Conservation (phyloP, 192 early-diverging fungal genomes). For the Umbelopsis vinacea region DNA sequence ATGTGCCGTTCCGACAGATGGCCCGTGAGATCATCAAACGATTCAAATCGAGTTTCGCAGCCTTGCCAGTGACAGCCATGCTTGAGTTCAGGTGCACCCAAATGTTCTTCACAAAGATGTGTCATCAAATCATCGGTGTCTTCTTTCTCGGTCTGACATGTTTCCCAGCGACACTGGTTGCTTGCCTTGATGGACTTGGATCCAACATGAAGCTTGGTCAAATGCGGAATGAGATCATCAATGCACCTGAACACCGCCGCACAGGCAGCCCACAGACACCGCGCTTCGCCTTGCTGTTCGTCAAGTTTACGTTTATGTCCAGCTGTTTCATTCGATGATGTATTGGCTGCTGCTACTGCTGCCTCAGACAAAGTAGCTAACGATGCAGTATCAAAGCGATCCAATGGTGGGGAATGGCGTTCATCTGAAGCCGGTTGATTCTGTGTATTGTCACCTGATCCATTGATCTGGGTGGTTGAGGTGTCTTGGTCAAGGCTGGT, state of each 20-base stretch:
- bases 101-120: slow-evolving; percentile 66
- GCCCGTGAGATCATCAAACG: slow-evolving; percentile 64
- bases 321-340: not conserved
- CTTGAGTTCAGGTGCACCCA: slow-evolving; percentile 42
- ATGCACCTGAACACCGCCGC: slow-evolving; percentile 51
- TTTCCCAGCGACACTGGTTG: slow-evolving; percentile 63
- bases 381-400: not conserved
- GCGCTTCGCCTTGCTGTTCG: slow-evolving; percentile 20
- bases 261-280: slow-evolving; percentile 56
- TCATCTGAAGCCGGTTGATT: not conserved
- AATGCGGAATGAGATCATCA: slow-evolving; percentile 56
- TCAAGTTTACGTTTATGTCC: not conserved
- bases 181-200: slow-evolving; percentile 33
- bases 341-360: not conserved
- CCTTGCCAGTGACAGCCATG: slow-evolving; percentile 78
- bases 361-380: not conserved
- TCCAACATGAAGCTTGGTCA: slow-evolving; percentile 52
- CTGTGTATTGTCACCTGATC: not conserved
- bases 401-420: not conserved
- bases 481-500: not conserved
- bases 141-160: slow-evolving; percentile 54
- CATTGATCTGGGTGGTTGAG: not conserved
- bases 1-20: slow-evolving; percentile 71
- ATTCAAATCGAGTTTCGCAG: slow-evolving; percentile 62
- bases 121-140: slow-evolving; percentile 60